A percentile compares a stretch with the other conserved stretches of the same genome.
Conservation (phyloP, 768 basidiomycete species). For the Pleurotus eryngii region DNA sequence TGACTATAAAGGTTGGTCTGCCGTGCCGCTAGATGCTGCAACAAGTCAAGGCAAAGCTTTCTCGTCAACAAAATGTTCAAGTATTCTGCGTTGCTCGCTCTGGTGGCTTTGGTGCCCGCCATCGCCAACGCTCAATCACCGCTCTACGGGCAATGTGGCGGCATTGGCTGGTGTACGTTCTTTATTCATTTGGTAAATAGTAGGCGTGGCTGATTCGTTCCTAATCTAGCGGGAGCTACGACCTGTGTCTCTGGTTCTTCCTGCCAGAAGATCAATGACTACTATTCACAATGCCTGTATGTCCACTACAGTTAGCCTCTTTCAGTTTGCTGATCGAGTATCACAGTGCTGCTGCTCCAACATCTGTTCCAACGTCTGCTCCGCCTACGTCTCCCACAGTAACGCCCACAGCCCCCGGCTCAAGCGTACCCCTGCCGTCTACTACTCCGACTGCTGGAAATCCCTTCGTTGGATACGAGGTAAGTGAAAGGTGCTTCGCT, state of each 20-base stretch:
- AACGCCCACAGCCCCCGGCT: conserved; percentile 9
- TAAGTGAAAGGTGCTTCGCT: conserved; percentile 14
- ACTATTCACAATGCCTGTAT: conserved; percentile 41
- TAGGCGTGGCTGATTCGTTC: too few relatives aligned
- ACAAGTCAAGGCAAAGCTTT: neutral
- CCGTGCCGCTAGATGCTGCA: conserved; percentile 12
- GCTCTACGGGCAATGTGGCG: conserved; percentile 53
- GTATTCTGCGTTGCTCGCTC: conserved; percentile 39
- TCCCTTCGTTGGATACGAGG: conserved; percentile 49
- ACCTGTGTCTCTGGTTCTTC: conserved; percentile 35
- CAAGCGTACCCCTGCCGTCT: conserved; percentile 27
- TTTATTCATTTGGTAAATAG: neutral
- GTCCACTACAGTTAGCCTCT: conserved; percentile 8
- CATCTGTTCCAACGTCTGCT: conserved; percentile 16
- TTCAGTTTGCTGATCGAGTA: neutral
- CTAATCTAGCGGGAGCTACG: conserved; percentile 30
- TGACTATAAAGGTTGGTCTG: conserved; percentile 18
- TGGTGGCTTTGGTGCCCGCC: conserved; percentile 40
- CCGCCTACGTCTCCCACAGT: conserved; percentile 15
- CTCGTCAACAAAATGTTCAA: conserved; percentile 39
- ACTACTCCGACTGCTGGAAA: conserved; percentile 43
- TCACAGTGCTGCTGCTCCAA: conserved; percentile 14
- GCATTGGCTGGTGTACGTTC: conserved; percentile 46
- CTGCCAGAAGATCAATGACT: conserved; percentile 32
- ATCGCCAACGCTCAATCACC: conserved; percentile 40